Evolutionary conservation across 139 green algal genomes (phyloP).

Genomic region (Picochlorum costavermella): DNA sequence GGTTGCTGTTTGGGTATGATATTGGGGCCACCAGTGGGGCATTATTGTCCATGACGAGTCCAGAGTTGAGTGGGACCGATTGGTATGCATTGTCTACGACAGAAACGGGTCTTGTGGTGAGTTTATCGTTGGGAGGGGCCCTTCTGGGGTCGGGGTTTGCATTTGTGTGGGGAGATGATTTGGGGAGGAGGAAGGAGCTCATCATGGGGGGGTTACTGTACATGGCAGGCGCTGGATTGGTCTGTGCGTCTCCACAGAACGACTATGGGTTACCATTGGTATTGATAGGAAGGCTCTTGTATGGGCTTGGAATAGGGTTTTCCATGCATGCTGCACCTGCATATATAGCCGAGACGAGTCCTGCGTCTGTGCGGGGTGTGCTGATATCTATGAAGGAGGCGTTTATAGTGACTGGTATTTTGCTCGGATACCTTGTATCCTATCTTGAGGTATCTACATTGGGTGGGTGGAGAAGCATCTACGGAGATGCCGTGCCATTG

Average conservation of each 20-base stretch:
- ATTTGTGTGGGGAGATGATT: constrained; percentile 56
- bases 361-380: constrained; percentile 56
- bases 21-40: constrained; percentile 79
- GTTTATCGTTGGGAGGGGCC: constrained; percentile 62
- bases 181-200: constrained; percentile 73
- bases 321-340: constrained; percentile 89
- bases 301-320: constrained; percentile 84
- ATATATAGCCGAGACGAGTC: constrained; percentile 85
- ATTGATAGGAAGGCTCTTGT: constrained; percentile 46
- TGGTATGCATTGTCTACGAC: constrained; percentile 47
- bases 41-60: constrained; percentile 54
- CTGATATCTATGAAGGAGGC: constrained; percentile 78
- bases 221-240: constrained; percentile 19
- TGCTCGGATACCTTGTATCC: constrained; percentile 47
- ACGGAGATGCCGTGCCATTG: constrained; percentile 34
- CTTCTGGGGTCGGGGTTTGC: constrained; percentile 61
- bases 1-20: constrained; percentile 73
- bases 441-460: constrained; percentile 25
- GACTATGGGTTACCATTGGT: constrained; percentile 12
- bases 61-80: constrained; percentile 47
- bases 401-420: constrained; percentile 79
- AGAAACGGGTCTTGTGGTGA: constrained; percentile 65
- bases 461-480: constrained; percentile 81
- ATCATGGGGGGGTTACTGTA: constrained; percentile 66
- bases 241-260: background rate